A percentile compares a stretch with the other conserved stretches of the same genome.
Evolutionary conservation across 768 basidiomycete species (phyloP).

Genomic region (Polyporus arcularius): DNA sequence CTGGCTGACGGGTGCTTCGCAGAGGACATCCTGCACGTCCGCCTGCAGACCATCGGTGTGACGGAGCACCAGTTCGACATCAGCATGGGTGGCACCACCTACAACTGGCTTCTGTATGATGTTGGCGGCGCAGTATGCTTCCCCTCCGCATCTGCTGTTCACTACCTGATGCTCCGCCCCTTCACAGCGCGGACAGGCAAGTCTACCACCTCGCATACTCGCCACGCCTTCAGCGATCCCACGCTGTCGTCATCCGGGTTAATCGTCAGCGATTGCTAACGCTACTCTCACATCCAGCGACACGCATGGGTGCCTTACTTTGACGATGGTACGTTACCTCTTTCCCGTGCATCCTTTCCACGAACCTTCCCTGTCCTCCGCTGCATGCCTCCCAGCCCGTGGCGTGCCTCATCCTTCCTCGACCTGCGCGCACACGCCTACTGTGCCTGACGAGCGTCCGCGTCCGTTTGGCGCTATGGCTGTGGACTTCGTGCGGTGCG

Average conservation of each 20-base stretch:
- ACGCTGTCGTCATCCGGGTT: conserved; percentile 13
- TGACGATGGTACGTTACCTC: conserved; percentile 63
- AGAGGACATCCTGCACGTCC: conserved; percentile 81
- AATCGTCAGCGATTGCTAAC: conserved; percentile 5
- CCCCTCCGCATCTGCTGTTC: not conserved
- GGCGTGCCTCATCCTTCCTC: not conserved
- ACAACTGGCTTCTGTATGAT: conserved; percentile 81
- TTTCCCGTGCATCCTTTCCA: conserved; percentile 4
- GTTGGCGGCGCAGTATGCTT: conserved; percentile 76
- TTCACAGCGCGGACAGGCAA: conserved; percentile 61
- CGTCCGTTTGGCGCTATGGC: not conserved
- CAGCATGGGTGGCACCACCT: conserved; percentile 58
- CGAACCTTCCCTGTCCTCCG: conserved; percentile 3
- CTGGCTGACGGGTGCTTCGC: conserved; percentile 7
- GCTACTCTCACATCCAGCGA: conserved; percentile 43
- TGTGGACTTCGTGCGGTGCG: too few relatives aligned
- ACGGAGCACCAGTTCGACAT: conserved; percentile 77
- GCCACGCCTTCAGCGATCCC: conserved; percentile 1
- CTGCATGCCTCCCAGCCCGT: not conserved
- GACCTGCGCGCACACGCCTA: too few relatives aligned
- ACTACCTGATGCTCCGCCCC: not conserved
- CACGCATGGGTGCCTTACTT: conserved; percentile 86
- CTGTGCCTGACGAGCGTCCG: not conserved
- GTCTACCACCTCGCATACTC: conserved; percentile 18
- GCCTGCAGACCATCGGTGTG: conserved; percentile 79